A percentile compares a stretch with the other conserved stretches of the same genome.
phyloP scores from a whole-genome alignment of 345 rosid species.

The Syzygium aromaticum region DNA sequence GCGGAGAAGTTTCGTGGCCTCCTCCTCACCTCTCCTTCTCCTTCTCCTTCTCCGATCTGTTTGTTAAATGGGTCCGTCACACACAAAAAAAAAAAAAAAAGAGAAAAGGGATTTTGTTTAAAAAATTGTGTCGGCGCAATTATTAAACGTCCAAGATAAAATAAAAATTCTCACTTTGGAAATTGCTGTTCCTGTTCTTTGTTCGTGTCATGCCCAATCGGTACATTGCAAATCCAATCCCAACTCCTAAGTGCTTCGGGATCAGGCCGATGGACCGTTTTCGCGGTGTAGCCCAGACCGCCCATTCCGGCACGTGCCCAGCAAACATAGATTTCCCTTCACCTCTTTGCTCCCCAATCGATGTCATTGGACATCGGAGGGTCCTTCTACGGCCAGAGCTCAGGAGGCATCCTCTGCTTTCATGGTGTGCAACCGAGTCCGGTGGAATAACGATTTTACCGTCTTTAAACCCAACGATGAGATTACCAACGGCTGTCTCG shows the following conservation, averaged over 20 bases:
- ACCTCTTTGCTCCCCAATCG: no score
- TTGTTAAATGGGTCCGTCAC: not conserved
- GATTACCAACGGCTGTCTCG: no score
- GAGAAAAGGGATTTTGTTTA: not conserved
- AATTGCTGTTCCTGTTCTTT: not conserved
- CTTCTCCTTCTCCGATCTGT: not conserved
- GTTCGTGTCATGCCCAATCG: no score
- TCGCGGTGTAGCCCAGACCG: not conserved
- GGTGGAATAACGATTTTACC: not conserved
- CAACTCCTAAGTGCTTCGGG: not conserved
- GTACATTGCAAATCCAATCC: not conserved
- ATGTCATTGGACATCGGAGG: not conserved
- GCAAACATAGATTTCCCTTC: not conserved
- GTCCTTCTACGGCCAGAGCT: not conserved
- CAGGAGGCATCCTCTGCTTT: no score
- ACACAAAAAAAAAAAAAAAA: not conserved
- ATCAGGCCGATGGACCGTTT: not conserved
- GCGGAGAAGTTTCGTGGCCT: not conserved
- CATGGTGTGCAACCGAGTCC: no score
- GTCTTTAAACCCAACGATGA: no score
- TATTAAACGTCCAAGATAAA: not conserved
- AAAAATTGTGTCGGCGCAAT: not conserved
- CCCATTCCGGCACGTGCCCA: not conserved
- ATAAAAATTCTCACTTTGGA: not conserved
- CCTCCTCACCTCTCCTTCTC: accelerated